Percentiles rank a stretch among this genome's conserved stretches.
These are phyloP conservation scores for Apiotrichum brassicae DNA, from an alignment of 1,284 basidiomycete species.

Conservation along the genomic window DNA sequence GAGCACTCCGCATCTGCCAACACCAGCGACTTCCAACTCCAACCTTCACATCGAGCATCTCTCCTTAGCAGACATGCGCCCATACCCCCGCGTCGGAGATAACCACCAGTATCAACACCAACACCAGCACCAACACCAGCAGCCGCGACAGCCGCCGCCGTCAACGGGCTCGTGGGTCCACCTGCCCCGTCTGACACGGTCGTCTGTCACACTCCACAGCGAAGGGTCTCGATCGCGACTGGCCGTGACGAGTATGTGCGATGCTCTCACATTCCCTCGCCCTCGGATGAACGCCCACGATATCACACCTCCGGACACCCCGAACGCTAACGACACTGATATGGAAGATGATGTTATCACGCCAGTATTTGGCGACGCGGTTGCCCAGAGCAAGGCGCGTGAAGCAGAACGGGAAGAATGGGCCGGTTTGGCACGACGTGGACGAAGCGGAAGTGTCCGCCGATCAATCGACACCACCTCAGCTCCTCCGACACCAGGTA, in stretches of 20 bases:
- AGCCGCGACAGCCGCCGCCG: not conserved
- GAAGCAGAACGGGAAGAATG: constrained; percentile 19
- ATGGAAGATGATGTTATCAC: constrained; percentile 1
- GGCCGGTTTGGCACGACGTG: constrained; percentile 7
- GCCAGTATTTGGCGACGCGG: constrained; percentile 6
- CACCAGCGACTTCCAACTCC: not conserved
- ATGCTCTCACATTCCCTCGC: constrained; percentile 34
- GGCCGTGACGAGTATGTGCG: constrained; percentile 29
- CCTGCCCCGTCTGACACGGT: not conserved
- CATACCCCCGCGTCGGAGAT: constrained; percentile 12
- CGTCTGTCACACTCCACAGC: constrained; percentile 11
- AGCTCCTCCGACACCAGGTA: not conserved
- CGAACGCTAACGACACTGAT: constrained; percentile 4
- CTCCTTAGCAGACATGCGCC: not conserved
- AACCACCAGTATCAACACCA: not conserved
- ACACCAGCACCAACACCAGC: not conserved
- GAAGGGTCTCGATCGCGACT: constrained; percentile 15
- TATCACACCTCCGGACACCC: constrained; percentile 35
- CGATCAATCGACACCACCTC: not conserved
- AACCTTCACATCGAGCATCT: not conserved
- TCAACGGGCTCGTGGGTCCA: not conserved
- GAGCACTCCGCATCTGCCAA: not conserved
- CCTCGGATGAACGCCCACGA: constrained; percentile 34
- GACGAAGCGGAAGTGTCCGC: constrained; percentile 2
- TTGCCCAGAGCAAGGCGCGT: constrained; percentile 6